Conservation (phyloP, 106 monocot species). For the Dendrobium huoshanense region DNA sequence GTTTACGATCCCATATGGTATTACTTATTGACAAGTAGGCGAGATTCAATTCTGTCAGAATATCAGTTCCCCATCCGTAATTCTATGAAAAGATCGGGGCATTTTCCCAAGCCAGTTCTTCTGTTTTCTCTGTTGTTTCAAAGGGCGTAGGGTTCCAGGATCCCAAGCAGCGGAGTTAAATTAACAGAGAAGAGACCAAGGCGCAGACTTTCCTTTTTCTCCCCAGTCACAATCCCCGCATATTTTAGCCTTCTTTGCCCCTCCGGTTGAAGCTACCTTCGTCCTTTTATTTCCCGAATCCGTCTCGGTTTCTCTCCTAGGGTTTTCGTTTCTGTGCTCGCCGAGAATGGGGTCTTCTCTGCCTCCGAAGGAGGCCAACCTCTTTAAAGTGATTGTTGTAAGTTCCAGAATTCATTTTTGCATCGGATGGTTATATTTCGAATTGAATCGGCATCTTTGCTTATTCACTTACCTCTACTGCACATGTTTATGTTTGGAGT, state of each 20-base stretch:
- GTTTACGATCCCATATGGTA: too few relatives aligned
- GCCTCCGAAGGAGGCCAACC: constrained; percentile 90
- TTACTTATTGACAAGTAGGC: too few relatives aligned
- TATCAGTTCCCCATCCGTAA: neutral
- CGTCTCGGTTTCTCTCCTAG: neutral
- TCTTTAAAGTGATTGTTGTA: constrained; percentile 99
- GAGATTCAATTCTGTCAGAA: neutral
- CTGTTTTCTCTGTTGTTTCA: neutral
- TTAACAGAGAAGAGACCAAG: neutral
- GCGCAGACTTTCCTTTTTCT: neutral
- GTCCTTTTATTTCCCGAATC: neutral
- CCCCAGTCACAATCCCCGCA: neutral
- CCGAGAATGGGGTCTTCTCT: constrained; percentile 51
- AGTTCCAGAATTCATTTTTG: constrained; percentile 14
- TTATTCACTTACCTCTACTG: neutral
- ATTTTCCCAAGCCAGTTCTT: neutral
- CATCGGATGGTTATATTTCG: neutral
- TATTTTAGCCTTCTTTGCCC: neutral
- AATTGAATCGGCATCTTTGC: neutral
- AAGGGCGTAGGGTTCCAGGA: constrained; percentile 7
- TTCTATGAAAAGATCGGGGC: neutral
- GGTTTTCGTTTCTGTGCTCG: neutral
- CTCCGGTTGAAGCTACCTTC: neutral
- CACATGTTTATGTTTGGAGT: neutral
- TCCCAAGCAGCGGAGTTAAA: constrained; percentile 3